These are phyloP conservation scores for Euphorbia celastroides DNA, from an alignment of 441 rosid genomes.

Conservation along the genomic window DNA sequence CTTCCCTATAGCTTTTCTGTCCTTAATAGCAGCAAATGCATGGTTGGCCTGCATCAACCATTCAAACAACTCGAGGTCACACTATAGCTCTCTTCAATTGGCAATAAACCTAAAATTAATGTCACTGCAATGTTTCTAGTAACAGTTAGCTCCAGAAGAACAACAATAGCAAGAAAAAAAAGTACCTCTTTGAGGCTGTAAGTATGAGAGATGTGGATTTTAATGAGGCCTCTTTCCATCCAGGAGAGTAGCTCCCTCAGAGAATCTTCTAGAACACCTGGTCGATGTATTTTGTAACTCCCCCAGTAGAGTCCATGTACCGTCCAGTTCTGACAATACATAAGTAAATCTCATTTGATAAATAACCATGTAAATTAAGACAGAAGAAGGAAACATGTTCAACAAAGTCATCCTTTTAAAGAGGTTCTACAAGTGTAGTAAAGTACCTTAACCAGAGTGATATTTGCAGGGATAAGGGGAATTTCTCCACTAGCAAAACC, in stretches of 20 bases:
- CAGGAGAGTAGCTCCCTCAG: conserved; percentile 71
- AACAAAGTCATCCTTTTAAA: no score
- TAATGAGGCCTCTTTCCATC: conserved; percentile 63
- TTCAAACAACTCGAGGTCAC: conserved; percentile 4
- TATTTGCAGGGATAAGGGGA: no score
- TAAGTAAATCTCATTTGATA: background rate
- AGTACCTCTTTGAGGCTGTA: conserved; percentile 64
- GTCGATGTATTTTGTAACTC: conserved; percentile 60
- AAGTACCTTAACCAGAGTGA: no score
- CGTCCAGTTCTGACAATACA: conserved; percentile 73
- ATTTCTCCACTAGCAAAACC: no score
- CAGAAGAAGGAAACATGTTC: no score
- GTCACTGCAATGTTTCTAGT: no score
- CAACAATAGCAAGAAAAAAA: background rate
- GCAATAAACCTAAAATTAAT: no score
- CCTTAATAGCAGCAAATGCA: conserved; percentile 72
- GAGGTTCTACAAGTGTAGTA: no score
- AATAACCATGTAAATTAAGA: no score
- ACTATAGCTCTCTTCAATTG: background rate
- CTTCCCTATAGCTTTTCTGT: conserved; percentile 86
- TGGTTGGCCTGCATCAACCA: conserved; percentile 78
- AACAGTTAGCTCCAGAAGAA: no score
- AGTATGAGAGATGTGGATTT: conserved; percentile 65
- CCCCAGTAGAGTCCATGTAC: conserved; percentile 98
- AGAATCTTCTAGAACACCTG: conserved; percentile 63